A percentile compares a stretch with the other conserved stretches of the same genome.
Conservation (phyloP, 306 rosid genomes). For the Casuarina equisetifolia region DNA sequence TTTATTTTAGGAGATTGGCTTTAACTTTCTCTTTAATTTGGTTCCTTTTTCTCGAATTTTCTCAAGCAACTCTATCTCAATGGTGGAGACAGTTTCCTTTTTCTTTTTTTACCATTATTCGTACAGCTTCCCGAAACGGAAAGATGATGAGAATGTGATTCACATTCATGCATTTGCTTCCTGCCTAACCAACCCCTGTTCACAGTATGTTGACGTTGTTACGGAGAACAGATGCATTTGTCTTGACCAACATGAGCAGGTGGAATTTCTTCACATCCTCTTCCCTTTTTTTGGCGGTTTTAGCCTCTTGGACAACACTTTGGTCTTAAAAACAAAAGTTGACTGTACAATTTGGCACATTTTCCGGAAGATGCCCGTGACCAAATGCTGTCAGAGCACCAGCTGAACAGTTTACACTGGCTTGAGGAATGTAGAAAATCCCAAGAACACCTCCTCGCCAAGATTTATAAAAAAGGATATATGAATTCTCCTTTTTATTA, state of each 20-base stretch:
- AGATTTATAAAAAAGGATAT: no score
- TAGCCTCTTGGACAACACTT: no score
- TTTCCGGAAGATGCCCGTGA: not conserved
- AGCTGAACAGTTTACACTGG: not conserved
- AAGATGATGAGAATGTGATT: not conserved
- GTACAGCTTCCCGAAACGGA: not conserved
- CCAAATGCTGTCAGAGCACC: not conserved
- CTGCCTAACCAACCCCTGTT: no score
- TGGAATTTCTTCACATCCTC: no score
- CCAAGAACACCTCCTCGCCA: not conserved
- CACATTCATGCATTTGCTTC: not conserved
- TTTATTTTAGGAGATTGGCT: conserved; percentile 35
- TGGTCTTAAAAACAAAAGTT: no score
- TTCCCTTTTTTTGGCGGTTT: no score
- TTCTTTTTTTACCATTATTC: not conserved
- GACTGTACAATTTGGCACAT: not conserved
- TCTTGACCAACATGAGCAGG: no score
- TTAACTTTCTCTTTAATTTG: conserved; percentile 29
- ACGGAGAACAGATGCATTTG: no score
- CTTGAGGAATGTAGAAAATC: no score
- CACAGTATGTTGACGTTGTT: no score
- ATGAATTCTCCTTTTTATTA: no score
- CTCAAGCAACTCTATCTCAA: conserved; percentile 16
- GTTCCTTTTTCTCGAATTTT: not conserved
- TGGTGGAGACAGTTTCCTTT: not conserved